Evolutionary conservation across 768 basidiomycete species (phyloP), one percentile per base, ranked within the genome.

Genomic region (Calocera cornea): DNA sequence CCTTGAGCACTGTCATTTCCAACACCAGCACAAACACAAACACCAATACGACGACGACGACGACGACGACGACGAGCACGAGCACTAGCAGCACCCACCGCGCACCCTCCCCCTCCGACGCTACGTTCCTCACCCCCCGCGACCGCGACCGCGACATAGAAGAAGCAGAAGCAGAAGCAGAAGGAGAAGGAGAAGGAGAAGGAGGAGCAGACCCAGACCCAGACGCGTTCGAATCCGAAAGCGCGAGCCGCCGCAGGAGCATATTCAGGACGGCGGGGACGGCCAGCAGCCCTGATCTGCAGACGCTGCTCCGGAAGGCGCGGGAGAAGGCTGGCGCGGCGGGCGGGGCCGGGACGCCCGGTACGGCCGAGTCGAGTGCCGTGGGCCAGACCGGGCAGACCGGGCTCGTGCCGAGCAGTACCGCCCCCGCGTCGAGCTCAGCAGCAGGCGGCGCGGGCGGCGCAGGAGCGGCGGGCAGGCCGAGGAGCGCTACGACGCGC

Each of bases 211-310:
- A 33, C 66, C n/a, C n/a, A n/a, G n/a, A n/a, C n/a, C n/a, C n/a
- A 38, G 87, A 89, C 76, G 80, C 83, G 38, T 86, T 87, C 69
- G 86, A 88, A 74, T 72, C 76, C 11, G 87, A 88, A 72, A 82
- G 84, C 72, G 86, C 87, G 72, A 84, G 83, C 8, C 89, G 89
- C 75, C 83, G 91, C 50, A 84, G 91, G 64, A 90, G 89, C 70
- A 84, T 97, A 79, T 94, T 93, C 75, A 83, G 94, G 67, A 88
- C 90, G 22, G 83, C 89, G 12, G 94, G 92, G 47, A 95, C 92
- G 8, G 89, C 92, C 36, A 91, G 89, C 72, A 92, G 89, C 74
- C 95, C 94, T 31, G 94, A 97, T 77, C 81, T 97, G 24, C 91
- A 91, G 2, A 93, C 91, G 11, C 81, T 97, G 65, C 76, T 94